Evolutionary conservation across 306 rosid species (phyloP), one percentile per base, ranked within the genome.

Genomic region (Lablab purpureus): DNA sequence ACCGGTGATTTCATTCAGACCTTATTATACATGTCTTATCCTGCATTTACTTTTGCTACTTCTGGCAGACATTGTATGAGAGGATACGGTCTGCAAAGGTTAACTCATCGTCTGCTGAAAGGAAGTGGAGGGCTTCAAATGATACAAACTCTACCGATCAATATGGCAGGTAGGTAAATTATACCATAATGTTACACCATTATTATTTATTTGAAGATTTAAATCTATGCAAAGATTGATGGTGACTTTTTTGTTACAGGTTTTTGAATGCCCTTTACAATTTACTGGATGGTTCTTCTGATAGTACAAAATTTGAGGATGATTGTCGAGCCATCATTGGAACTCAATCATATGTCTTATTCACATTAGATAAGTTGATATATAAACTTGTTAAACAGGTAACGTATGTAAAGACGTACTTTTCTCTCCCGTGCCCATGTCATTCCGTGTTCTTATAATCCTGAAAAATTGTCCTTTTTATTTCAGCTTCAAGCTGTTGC

Each of bases 351-450:
- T 96, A 93, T 83, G 83, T 96, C 86, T 85, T 96, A 49, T 96
- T 96, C 85, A 96, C 99, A 21, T 88, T 96, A 71, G 99, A 96
- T 89, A 96, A 91, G 87, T 87, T 96, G 85, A 93, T 96, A 76
- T 96, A 90, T 88, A 96, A 93, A 87, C 91, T 93, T 43, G 98
- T 96, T 82, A 93, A 96, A 88, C 99, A 93, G 96, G 99, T 93
- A 40, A 28, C n/a, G 13, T 74, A 62, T 59, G 12, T 73, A 36
- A 55, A 80, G 59, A 14, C 60, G 11, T 66, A 19, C 34, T 67
- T 46, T 17, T 51, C 34, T 71, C 27, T 56, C 12, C 10, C 12
- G 45, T 82, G 58, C 36, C 36, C 68, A 23, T 22, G 10, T 74
- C 21, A 22, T 74, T 83, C 46, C 6, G 6, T 65, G 77, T 62